phyloP scores from a whole-genome alignment of 768 basidiomycete genomes.

The Pleurotus platypus region DNA sequence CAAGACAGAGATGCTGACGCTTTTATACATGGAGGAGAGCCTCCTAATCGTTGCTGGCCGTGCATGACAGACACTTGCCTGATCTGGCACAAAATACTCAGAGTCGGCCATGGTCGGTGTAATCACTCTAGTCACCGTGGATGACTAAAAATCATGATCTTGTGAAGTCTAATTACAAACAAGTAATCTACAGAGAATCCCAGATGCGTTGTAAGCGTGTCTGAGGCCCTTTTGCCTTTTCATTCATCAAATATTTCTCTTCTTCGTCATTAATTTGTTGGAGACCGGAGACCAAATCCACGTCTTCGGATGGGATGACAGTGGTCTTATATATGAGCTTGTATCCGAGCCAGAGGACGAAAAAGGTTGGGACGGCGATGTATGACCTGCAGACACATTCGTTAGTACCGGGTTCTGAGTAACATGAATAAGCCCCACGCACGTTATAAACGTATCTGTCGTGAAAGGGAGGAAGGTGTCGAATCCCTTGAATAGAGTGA shows the following conservation, averaged over 20 bases:
- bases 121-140: too few relatives aligned
- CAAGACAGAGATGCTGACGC: constrained; percentile 10
- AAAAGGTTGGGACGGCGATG: constrained; percentile 38
- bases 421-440: constrained; percentile 17
- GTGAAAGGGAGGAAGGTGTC: constrained; percentile 48
- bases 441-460: constrained; percentile 60
- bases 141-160: too few relatives aligned
- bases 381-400: constrained; percentile 33
- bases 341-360: constrained; percentile 37
- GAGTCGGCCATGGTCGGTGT: too few relatives aligned
- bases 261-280: constrained; percentile 64
- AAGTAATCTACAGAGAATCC: constrained; percentile 32
- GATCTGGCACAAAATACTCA: constrained; percentile 2
- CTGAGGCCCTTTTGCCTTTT: constrained; percentile 36
- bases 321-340: constrained; percentile 33
- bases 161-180: too few relatives aligned
- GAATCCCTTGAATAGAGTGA: constrained; percentile 58
- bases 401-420: not conserved
- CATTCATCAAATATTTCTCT: constrained; percentile 40
- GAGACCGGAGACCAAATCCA: constrained; percentile 60
- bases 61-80: not conserved
- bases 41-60: too few relatives aligned
- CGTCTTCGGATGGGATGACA: constrained; percentile 39
- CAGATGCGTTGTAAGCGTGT: constrained; percentile 25
- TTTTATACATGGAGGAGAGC: constrained; percentile 14